A percentile compares a stretch with the other conserved stretches of the same genome.
Conservation (phyloP, 306 rosid genomes). For the Crataegus laevigata region DNA sequence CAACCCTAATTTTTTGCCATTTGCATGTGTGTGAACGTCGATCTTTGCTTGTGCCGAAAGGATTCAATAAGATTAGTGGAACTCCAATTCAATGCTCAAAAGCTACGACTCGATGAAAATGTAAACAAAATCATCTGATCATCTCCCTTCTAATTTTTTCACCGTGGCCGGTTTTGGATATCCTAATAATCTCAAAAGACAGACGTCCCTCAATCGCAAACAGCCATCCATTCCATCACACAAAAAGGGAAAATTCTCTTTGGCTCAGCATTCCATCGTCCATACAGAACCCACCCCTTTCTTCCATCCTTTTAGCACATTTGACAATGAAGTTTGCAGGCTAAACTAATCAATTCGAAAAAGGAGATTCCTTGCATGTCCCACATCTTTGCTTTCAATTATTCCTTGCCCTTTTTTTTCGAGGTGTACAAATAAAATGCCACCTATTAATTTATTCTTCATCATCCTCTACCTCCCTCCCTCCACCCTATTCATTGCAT, state of each 20-base stretch:
- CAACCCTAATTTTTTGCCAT: constrained; percentile 5
- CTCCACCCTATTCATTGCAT: constrained; percentile 11
- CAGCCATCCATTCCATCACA: constrained; percentile 5
- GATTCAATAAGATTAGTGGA: constrained; percentile 34
- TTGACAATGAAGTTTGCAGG: constrained; percentile 22
- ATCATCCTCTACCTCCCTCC: constrained; percentile 15
- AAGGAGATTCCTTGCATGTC: constrained; percentile 53
- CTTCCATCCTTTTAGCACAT: neutral
- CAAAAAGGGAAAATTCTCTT: constrained; percentile 32
- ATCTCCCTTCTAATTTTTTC: constrained; percentile 13
- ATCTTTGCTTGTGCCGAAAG: constrained; percentile 31
- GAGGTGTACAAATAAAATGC: constrained; percentile 28
- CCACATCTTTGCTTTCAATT: constrained; percentile 51
- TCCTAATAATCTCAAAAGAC: constrained; percentile 16
- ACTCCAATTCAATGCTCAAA: constrained; percentile 27
- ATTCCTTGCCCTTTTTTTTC: constrained; percentile 38
- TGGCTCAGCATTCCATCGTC: constrained; percentile 12
- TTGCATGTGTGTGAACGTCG: neutral
- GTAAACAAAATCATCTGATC: neutral
- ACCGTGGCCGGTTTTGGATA: constrained; percentile 39
- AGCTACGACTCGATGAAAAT: constrained; percentile 21
- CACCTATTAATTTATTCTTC: constrained; percentile 44
- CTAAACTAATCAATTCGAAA: constrained; percentile 14
- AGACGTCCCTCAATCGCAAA: constrained; percentile 7
- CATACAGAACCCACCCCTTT: constrained; percentile 18